Base-by-base conservation (phyloP, 2,329 filamentous ascomycete species). In the Biscogniauxia sp. region DNA sequence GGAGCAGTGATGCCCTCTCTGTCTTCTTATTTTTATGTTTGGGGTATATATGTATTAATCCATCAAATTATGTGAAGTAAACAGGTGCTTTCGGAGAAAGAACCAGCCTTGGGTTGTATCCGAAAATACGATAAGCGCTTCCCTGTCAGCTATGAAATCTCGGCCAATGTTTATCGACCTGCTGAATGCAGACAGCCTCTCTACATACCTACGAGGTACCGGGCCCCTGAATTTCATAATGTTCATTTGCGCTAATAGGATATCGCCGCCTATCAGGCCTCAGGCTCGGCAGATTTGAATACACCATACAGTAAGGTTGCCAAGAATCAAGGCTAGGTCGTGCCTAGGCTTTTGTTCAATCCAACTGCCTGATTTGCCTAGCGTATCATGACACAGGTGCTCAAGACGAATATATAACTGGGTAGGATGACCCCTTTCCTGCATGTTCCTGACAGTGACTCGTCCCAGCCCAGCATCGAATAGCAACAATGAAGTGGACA, bases 401-500 rank as follows among this genome's bases (percentile, higher is more conserved):
- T 45, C 37, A 11, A n/a, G 4, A n/a, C 17, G 37, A 11, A 45
- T 15, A 62, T 50, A 19, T 28, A 19, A 7, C 28, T 5, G 2
- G 9, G 28, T 13, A 45, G 11, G 7, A 9, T 17, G 13, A 6
- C 37, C 11, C 37, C 11, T 45, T 45, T 11, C 28, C 11, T 8
- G 28, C 9, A 2, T 13, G 7, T 7, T 45, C 11, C 37, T 45
- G 6, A 13, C 15, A 6, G 11, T 13, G 2, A 7, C 28, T 32
- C 28, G 2, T 45, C 37, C 11, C 15, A 17, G 5, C 15, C 37
- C 17, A 45, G 5, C 17, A 45, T 45, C 17, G 7, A n/a, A 5
- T 2, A 23, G 53, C 37, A n/a, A 61, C 13, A 25, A 65, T 67
- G 65, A 67, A 63, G 54, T 20, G 58, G 32, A 2, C 25, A 53